phyloP scores from a whole-genome alignment of 2,329 filamentous ascomycete species.

The Sarocladium strictum region DNA sequence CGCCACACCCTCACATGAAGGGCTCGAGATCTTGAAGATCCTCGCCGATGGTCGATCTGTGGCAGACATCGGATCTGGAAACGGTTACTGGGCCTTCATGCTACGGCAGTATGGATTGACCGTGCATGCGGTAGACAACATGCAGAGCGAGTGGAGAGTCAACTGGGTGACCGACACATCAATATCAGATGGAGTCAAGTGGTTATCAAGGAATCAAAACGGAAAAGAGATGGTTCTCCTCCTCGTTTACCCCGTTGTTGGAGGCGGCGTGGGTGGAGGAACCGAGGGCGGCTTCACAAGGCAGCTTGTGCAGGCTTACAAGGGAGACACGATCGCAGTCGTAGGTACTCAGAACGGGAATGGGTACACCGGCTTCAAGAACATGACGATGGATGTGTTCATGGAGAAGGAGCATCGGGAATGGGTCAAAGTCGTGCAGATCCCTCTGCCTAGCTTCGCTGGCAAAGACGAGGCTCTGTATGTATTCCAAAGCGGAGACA shows the following conservation, averaged over 20 bases:
- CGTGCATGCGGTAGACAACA: constrained; percentile 60
- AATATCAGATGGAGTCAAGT: constrained; percentile 53
- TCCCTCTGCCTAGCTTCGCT: constrained; percentile 67
- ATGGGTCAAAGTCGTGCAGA: constrained; percentile 56
- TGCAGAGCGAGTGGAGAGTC: constrained; percentile 61
- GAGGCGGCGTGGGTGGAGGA: constrained; percentile 56
- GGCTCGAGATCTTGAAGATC: constrained; percentile 52
- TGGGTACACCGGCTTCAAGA: constrained; percentile 65
- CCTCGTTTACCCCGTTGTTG: constrained; percentile 68
- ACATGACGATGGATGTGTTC: constrained; percentile 60
- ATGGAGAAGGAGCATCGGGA: constrained; percentile 49
- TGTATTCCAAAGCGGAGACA: constrained; percentile 51
- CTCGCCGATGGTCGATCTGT: constrained; percentile 49
- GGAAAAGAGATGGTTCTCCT: constrained; percentile 55
- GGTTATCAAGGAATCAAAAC: constrained; percentile 42
- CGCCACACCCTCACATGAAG: constrained; percentile 61
- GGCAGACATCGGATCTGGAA: constrained; percentile 64
- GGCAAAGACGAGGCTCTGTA: constrained; percentile 73
- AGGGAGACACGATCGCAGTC: constrained; percentile 60
- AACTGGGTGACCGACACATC: constrained; percentile 64
- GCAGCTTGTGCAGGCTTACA: constrained; percentile 53
- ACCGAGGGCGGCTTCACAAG: constrained; percentile 60
- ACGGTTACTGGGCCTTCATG: constrained; percentile 72
- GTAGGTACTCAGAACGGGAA: constrained; percentile 71
- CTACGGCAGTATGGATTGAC: constrained; percentile 52